These are phyloP conservation scores for Vigna radiata DNA, from an alignment of 306 rosid genomes.

Conservation along the genomic window DNA sequence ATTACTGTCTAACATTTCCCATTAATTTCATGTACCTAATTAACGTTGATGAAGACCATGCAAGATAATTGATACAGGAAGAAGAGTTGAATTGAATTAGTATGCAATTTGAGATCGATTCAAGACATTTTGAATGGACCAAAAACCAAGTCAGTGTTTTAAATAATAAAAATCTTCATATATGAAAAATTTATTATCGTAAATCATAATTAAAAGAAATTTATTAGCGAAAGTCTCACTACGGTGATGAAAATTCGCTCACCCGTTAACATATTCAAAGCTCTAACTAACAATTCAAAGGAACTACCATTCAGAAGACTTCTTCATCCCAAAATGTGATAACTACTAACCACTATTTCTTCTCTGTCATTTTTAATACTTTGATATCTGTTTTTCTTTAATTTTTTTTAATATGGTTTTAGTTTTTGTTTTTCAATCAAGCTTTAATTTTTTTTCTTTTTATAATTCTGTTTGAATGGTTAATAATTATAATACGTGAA, in stretches of 20 bases:
- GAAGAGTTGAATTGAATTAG: slow-evolving; percentile 3
- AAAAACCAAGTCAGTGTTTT: neutral
- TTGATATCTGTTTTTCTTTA: too few species aligned
- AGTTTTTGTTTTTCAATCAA: too few species aligned
- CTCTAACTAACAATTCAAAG: neutral
- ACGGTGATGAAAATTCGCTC: neutral
- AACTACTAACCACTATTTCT: too few species aligned
- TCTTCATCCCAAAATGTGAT: neutral
- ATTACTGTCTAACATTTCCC: too few species aligned
- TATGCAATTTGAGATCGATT: neutral
- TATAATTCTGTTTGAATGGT: too few species aligned
- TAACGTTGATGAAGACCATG: neutral
- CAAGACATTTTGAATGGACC: neutral
- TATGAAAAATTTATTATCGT: neutral
- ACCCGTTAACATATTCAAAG: neutral
- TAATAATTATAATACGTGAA: too few species aligned
- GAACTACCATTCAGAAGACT: neutral
- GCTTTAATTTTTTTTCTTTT: too few species aligned
- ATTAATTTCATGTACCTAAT: neutral
- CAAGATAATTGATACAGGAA: neutral
- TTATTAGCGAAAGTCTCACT: neutral
- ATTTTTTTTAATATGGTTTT: too few species aligned
- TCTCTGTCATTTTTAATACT: too few species aligned
- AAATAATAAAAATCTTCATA: neutral
- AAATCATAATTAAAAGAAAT: neutral